A percentile compares a stretch with the other conserved stretches of the same genome.
These are phyloP conservation scores for Saccharum hybrid DNA, from an alignment of 202 grass and related monocot genomes.

Conservation along the genomic window DNA sequence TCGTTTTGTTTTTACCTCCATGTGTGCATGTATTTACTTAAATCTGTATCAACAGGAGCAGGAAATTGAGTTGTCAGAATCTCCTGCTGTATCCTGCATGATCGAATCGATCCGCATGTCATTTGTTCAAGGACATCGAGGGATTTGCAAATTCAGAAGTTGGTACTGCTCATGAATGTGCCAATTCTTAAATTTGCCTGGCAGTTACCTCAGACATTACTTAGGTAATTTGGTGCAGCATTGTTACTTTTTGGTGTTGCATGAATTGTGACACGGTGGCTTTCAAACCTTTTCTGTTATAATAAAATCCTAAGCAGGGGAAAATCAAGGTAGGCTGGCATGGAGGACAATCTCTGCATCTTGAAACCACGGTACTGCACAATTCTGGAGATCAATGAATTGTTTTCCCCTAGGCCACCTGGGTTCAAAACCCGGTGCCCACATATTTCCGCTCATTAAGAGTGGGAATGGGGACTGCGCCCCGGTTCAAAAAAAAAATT, in stretches of 20 bases:
- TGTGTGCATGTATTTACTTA: slow-evolving; percentile 25
- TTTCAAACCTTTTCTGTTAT: slow-evolving; percentile 12
- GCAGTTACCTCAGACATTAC: neutral
- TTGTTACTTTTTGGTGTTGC: neutral
- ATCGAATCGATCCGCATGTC: slow-evolving; percentile 82
- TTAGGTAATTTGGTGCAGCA: slow-evolving; percentile 16
- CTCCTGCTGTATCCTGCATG: slow-evolving; percentile 64
- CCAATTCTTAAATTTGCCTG: slow-evolving; percentile 29
- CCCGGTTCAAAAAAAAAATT: too few species aligned
- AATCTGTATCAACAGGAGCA: slow-evolving; percentile 52
- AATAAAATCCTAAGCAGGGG: neutral
- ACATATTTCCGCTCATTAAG: too few species aligned
- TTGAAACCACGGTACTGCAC: neutral
- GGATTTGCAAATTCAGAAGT: slow-evolving; percentile 93
- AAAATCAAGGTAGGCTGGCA: slow-evolving; percentile 6
- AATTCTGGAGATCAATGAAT: neutral
- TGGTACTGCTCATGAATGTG: slow-evolving; percentile 54
- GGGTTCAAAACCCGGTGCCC: too few species aligned
- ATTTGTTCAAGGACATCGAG: slow-evolving; percentile 72
- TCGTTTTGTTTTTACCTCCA: neutral
- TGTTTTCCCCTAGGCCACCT: neutral
- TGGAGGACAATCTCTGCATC: neutral
- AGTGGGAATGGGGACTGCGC: too few species aligned
- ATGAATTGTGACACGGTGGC: neutral
- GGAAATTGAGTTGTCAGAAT: slow-evolving; percentile 51